A percentile compares a stretch with the other conserved stretches of the same genome.
Conservation (phyloP, 2,329 filamentous ascomycete genomes). For the Pseudogymnoascus sp. region DNA sequence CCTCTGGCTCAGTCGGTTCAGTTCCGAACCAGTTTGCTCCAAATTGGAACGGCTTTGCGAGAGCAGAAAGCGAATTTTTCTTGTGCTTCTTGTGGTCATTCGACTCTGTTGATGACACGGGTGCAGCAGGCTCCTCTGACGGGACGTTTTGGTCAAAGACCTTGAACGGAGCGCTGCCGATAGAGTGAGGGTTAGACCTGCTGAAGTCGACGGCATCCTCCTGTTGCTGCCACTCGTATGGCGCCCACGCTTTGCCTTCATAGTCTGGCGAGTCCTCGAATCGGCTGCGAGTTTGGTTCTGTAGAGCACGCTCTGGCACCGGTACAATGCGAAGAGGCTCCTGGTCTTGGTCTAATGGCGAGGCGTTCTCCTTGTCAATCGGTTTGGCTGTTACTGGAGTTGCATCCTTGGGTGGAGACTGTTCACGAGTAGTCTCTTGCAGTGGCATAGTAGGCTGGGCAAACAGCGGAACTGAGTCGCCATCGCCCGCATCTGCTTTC, state of each 20-base stretch:
- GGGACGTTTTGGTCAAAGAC: constrained; percentile 31
- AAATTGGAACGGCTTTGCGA: constrained; percentile 58
- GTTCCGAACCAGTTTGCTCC: constrained; percentile 14
- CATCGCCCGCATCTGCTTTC: constrained; percentile 55
- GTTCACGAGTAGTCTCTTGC: constrained; percentile 27
- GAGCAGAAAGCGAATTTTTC: constrained; percentile 57
- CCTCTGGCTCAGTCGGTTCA: neutral
- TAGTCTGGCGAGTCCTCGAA: constrained; percentile 46
- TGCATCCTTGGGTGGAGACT: constrained; percentile 26
- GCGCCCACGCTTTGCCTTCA: constrained; percentile 45
- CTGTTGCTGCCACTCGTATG: constrained; percentile 51
- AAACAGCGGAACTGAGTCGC: constrained; percentile 68
- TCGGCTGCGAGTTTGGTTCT: constrained; percentile 38
- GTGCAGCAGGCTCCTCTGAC: constrained; percentile 14
- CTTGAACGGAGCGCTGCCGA: constrained; percentile 45
- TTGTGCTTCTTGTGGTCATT: constrained; percentile 30
- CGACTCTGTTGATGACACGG: neutral
- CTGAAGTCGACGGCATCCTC: constrained; percentile 34
- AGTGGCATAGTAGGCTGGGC: constrained; percentile 44
- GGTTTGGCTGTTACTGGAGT: constrained; percentile 12
- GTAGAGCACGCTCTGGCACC: constrained; percentile 31
- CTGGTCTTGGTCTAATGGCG: constrained; percentile 17
- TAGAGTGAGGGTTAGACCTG: constrained; percentile 40
- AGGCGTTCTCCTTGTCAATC: constrained; percentile 28
- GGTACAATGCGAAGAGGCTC: constrained; percentile 26